Conservation (phyloP, 192 early-diverging fungal species). For the Backusella psychrophila region DNA sequence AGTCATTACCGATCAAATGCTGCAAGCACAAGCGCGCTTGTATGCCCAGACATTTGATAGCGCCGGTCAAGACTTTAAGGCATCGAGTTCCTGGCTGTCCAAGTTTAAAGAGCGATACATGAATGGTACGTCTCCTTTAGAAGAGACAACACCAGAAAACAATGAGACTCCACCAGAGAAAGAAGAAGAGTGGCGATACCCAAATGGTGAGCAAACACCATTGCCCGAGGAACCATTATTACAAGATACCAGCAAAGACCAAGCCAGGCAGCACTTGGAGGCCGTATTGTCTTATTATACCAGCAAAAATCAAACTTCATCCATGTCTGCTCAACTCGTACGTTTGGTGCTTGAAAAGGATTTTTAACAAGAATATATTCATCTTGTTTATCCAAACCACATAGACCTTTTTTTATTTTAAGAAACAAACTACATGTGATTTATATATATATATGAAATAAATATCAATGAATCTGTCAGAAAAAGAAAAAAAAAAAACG, state of each 20-base stretch:
- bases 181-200: background rate
- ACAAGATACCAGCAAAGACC: background rate
- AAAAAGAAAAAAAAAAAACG: too few relatives aligned
- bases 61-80: conserved; percentile 10
- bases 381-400: too few relatives aligned
- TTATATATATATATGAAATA: background rate
- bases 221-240: background rate
- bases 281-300: conserved; percentile 9
- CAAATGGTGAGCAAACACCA: background rate
- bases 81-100: conserved; percentile 14
- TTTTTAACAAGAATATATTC: background rate
- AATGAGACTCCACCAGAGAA: too few relatives aligned
- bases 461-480: background rate
- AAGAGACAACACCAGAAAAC: background rate
- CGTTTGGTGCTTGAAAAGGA: conserved; percentile 15
- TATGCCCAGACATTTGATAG: conserved; percentile 2
- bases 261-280: conserved; percentile 8
- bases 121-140: background rate
- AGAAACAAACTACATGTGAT: background rate
- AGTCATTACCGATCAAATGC: conserved; percentile 18
- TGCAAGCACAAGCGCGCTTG: conserved; percentile 6
- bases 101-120: conserved; percentile 20
- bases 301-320: background rate
- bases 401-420: background rate
- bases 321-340: conserved; percentile 17